Evolutionary conservation across 2,329 filamentous ascomycete genomes (phyloP).

Genomic region (Aspergillus neotritici): DNA sequence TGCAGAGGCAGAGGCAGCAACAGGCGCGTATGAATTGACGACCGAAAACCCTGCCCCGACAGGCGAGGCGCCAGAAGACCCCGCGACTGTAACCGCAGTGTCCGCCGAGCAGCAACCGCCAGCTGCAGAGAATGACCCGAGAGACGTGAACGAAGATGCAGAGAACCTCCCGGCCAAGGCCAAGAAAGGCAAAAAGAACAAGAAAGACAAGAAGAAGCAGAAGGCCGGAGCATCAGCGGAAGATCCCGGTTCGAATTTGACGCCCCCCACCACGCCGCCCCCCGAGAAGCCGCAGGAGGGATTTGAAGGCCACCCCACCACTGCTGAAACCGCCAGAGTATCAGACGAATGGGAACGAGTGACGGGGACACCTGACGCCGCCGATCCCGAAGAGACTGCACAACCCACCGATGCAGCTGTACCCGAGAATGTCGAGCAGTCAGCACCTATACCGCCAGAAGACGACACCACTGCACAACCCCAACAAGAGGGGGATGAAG

Average conservation of each 20-base stretch:
- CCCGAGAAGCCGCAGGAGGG: constrained; percentile 15
- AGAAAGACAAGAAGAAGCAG: constrained; percentile 27
- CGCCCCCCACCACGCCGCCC: constrained; percentile 37
- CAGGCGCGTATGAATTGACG: too few relatives aligned
- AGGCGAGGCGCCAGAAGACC: not conserved
- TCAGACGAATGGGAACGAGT: constrained; percentile 4
- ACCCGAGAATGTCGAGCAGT: constrained; percentile 12
- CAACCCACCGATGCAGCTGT: not conserved
- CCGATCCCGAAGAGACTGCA: constrained; percentile 2
- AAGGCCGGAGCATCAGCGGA: constrained; percentile 19
- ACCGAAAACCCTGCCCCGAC: too few relatives aligned
- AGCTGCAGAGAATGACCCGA: not conserved
- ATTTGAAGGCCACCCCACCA: constrained; percentile 5
- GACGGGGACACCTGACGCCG: not conserved
- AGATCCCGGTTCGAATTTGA: constrained; percentile 25
- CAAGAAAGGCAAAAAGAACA: constrained; percentile 26
- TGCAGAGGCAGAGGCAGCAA: too few relatives aligned
- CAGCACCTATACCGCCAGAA: constrained; percentile 7
- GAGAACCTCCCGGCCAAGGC: constrained; percentile 4
- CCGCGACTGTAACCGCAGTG: not conserved
- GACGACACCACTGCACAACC: not conserved
- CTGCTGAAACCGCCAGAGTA: constrained; percentile 4
- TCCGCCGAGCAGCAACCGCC: not conserved
- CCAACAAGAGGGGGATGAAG: not conserved
- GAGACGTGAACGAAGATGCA: constrained; percentile 1